Base-by-base conservation (phyloP, 2,329 filamentous ascomycete genomes). In the Fusarium sarcochroum region DNA sequence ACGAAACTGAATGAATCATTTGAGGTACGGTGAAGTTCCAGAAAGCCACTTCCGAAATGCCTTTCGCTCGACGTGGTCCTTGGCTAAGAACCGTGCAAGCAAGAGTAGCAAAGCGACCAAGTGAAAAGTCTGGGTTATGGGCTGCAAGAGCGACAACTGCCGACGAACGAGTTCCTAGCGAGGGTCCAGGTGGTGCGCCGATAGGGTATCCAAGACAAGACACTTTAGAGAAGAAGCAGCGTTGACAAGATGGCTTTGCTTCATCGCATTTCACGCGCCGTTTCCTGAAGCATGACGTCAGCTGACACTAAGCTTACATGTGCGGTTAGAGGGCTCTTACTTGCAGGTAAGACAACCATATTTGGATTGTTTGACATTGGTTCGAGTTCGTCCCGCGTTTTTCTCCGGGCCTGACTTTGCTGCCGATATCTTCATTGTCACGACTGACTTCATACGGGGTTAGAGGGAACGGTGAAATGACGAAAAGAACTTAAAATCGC, bases 341-440 rank as follows among this genome's bases (percentile, higher is more conserved):
- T 70, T 70, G 58, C 62, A 70, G 4, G 65, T 66, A 6, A 66
- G 50, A 17, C 65, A 70, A 15, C 67, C 65, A 20, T 57, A 63
- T 21, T 66, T 70, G 5, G 65, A 69, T 42, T 69, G 67, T 27
- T 32, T 70, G 3, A 69, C 67, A 49, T 69, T 70, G 2, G 45
- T 53, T 8, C 62, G 52, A 1, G 51, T 66, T 7, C 65, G 15
- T 14, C 63, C 69, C 10, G 9, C 27, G 11, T 11, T 13, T 30
- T 30, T 30, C 6, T 7, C 5, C 11, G 27, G 42, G 32, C 17
- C 44, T 15, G 32, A 6, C 14, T 8, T 49, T 17, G 11, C 15
- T 8, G 37, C 11, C 3, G 56, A 15, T 13, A 41, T 11, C 18
- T 32, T 4, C 55, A 59, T 63, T 15, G 11, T 41, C 27, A 10